These are phyloP conservation scores for Tetrahymena malaccensis DNA, from an alignment of 73 alveolate species.

Conservation along the genomic window DNA sequence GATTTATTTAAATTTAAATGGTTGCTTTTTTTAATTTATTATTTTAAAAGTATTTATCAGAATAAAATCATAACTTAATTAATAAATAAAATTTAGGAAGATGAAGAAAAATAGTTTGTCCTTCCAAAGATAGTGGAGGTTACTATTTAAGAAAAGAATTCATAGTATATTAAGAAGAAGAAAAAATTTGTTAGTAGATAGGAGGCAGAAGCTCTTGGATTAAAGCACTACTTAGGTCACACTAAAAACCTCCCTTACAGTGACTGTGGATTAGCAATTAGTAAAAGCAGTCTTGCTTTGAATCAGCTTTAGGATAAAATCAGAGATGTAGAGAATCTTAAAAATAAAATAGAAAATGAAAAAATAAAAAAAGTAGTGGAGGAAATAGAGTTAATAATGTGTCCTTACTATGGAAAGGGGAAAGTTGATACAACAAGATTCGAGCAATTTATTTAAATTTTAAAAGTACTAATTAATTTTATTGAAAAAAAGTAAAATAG, in stretches of 20 bases:
- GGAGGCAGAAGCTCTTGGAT: constrained; percentile 29
- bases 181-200: constrained; percentile 14
- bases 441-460: constrained; percentile 18
- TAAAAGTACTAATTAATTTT: not conserved
- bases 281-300: constrained; percentile 29
- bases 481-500: not conserved
- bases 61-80: not conserved
- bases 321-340: constrained; percentile 22
- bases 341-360: constrained; percentile 37
- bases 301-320: constrained; percentile 33
- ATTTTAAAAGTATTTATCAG: not conserved
- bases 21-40: not conserved
- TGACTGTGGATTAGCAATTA: constrained; percentile 36
- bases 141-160: constrained; percentile 1
- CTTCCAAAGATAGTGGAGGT: constrained; percentile 18
- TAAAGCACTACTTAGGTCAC: constrained; percentile 36
- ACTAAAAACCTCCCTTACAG: constrained; percentile 35
- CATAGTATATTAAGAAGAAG: constrained; percentile 6
- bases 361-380: constrained; percentile 29
- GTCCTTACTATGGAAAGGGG: constrained; percentile 41
- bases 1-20: not conserved
- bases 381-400: constrained; percentile 28
- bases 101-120: not conserved
- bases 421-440: constrained; percentile 19
- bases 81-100: not conserved